Base-by-base conservation (phyloP, 169 alveolate genomes). In the Cryptosporidium bovis region DNA sequence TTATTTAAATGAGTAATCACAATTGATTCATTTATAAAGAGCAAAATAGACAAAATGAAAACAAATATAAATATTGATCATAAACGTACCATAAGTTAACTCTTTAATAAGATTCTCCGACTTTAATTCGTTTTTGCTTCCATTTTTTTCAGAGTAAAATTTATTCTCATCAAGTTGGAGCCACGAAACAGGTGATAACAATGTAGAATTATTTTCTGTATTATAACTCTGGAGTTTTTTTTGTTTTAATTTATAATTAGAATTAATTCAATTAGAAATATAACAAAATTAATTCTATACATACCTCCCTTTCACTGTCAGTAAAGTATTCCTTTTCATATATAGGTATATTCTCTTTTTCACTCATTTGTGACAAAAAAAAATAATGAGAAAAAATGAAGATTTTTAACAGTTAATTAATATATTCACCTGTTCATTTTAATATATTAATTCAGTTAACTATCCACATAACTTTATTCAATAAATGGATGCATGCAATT, bases 111-210 rank as follows among this genome's bases (percentile, higher is more conserved):
- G 36, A 36, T 48, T 56, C 24, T 77, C 87, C 7, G 87, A 77
- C 27, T 24, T 62, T 36, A 20, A 58, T 40, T 24, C 34, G 13
- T 0, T 33, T 6, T 62, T 33, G 10, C 13, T 62, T 27, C 18
- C 48, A 13, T 13, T 20, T 55, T 55, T 55, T 2, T 15, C 82
- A 5, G 69, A 46, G 27, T 24, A 40, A 3, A 77, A 27, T 48
- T 48, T 77, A 13, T 55, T 44, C 36, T 77, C 87, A 27, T 77
- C 87, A 56, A 77, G 36, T 60, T 77, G 87, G 4, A 77, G 64
- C 87, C 87, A 77, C n/a, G 87, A 77, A 20, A 77, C 87, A 20
- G 87, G 87, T 0, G 87, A 77, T 60, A 77, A 48, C n/a, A 62
- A 46, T 44, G 87, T 55, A 60, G 64, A 36, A 15, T 58, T 77